Percentiles rank a stretch among this genome's conserved stretches.
phyloP scores from a whole-genome alignment of 2,329 filamentous ascomycete species.

The Botrytis paeoniae region DNA sequence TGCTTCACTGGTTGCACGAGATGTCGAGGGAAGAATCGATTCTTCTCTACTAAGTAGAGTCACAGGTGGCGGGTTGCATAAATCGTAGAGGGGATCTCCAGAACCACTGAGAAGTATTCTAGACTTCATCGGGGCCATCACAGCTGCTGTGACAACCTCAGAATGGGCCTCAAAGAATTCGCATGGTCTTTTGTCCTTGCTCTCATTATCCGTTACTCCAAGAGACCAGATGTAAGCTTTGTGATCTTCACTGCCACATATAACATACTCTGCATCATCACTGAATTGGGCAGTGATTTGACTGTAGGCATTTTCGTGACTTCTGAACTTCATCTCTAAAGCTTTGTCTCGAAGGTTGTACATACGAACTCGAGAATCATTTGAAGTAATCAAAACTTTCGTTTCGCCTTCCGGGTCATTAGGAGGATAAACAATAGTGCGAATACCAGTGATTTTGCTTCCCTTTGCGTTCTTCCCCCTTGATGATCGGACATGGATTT shows the following conservation, averaged over 20 bases:
- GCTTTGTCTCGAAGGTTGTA: slow-evolving; percentile 85
- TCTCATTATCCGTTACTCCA: slow-evolving; percentile 49
- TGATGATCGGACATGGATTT: slow-evolving; percentile 90
- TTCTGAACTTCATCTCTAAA: slow-evolving; percentile 85
- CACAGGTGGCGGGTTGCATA: slow-evolving; percentile 92
- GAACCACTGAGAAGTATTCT: slow-evolving; percentile 75
- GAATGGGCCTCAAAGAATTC: slow-evolving; percentile 91
- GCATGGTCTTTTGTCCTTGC: slow-evolving; percentile 73
- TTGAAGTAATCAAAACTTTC: slow-evolving; percentile 87
- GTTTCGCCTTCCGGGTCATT: slow-evolving; percentile 58
- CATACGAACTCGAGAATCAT: slow-evolving; percentile 86
- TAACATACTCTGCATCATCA: slow-evolving; percentile 80
- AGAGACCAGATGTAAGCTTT: slow-evolving; percentile 88
- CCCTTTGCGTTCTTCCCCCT: slow-evolving; percentile 92
- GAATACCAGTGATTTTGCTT: slow-evolving; percentile 95
- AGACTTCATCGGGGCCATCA: slow-evolving; percentile 78
- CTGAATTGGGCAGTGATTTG: slow-evolving; percentile 89
- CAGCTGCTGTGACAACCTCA: slow-evolving; percentile 82
- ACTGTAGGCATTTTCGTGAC: slow-evolving; percentile 83
- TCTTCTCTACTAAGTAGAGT: slow-evolving; percentile 75
- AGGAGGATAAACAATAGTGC: slow-evolving; percentile 63
- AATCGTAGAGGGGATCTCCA: slow-evolving; percentile 85
- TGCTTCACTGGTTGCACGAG: slow-evolving; percentile 21
- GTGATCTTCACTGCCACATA: slow-evolving; percentile 89
- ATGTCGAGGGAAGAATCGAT: slow-evolving; percentile 48